A percentile compares a stretch with the other conserved stretches of the same genome.
Evolutionary conservation across 2,329 filamentous ascomycete genomes (phyloP).

Genomic region (Diaporthe nobilis): DNA sequence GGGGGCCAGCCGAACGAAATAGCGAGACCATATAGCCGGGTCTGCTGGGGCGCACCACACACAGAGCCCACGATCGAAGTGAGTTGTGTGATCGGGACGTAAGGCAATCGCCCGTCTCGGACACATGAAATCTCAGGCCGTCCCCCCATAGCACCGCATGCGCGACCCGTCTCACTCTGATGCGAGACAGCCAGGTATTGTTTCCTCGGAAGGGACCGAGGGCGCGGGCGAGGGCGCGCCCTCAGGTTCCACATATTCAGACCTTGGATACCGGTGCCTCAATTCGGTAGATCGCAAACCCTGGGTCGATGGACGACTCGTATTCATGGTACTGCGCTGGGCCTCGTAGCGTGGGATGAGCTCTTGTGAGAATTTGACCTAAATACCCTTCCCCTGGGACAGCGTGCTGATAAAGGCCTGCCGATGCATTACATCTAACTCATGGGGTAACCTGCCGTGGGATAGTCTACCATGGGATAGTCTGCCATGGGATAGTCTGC

Average conservation of each 20-base stretch:
- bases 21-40: not conserved
- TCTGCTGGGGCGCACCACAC: not conserved
- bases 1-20: not conserved
- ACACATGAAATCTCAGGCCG: slow-evolving; percentile 27
- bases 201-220: slow-evolving; percentile 33
- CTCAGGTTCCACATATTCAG: not conserved
- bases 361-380: not conserved
- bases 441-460: too few relatives aligned
- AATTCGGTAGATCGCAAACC: not conserved
- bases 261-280: not conserved
- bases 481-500: not conserved
- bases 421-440: not conserved
- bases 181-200: slow-evolving; percentile 14
- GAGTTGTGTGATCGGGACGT: slow-evolving; percentile 8
- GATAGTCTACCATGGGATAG: not conserved
- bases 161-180: slow-evolving; percentile 24
- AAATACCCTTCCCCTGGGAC: too few relatives aligned
- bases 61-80: slow-evolving; percentile 5
- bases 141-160: slow-evolving; percentile 33
- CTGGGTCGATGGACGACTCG: not conserved
- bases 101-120: slow-evolving; percentile 5
- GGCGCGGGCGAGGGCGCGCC: not conserved
- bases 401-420: not conserved
- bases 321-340: not conserved
- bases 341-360: not conserved